These are phyloP conservation scores for Boeremia exigua DNA, from an alignment of 2,329 filamentous ascomycete genomes.

Conservation along the genomic window DNA sequence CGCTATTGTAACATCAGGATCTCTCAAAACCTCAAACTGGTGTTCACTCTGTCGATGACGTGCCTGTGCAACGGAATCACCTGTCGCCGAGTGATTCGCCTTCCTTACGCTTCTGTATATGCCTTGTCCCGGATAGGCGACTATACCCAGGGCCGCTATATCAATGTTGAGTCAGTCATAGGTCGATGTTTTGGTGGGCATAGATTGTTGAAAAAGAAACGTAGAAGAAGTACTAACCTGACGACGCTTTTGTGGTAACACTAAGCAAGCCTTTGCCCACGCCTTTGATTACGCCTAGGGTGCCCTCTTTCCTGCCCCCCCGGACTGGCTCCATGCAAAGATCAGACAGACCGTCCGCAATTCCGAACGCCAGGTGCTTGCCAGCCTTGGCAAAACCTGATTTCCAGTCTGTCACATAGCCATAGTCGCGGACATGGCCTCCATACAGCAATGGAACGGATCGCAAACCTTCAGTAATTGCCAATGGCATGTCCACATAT, in stretches of 20 bases:
- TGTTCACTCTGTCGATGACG: too few relatives aligned
- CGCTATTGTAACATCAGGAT: too few relatives aligned
- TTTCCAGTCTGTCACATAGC: constrained; percentile 43
- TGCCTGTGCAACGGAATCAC: too few relatives aligned
- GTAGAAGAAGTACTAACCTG: too few relatives aligned
- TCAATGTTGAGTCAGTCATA: too few relatives aligned
- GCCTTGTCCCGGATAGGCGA: constrained; percentile 26
- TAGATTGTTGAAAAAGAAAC: too few relatives aligned
- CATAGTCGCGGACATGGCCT: constrained; percentile 42
- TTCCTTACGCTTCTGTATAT: constrained; percentile 21
- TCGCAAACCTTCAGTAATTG: constrained; percentile 46
- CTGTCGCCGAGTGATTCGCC: not conserved
- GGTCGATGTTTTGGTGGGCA: too few relatives aligned
- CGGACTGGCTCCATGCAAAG: constrained; percentile 40
- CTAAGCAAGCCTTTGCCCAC: constrained; percentile 40
- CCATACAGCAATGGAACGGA: constrained; percentile 48
- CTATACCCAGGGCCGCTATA: constrained; percentile 12
- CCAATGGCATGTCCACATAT: constrained; percentile 49
- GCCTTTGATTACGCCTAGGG: constrained; percentile 42
- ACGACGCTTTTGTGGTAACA: constrained; percentile 1
- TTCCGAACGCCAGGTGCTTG: constrained; percentile 41
- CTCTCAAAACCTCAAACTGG: too few relatives aligned
- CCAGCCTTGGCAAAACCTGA: constrained; percentile 42
- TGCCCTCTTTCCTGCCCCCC: constrained; percentile 41
- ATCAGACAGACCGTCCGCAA: constrained; percentile 43